Conservation (phyloP, 768 basidiomycete species). For the Russula brevipes region DNA sequence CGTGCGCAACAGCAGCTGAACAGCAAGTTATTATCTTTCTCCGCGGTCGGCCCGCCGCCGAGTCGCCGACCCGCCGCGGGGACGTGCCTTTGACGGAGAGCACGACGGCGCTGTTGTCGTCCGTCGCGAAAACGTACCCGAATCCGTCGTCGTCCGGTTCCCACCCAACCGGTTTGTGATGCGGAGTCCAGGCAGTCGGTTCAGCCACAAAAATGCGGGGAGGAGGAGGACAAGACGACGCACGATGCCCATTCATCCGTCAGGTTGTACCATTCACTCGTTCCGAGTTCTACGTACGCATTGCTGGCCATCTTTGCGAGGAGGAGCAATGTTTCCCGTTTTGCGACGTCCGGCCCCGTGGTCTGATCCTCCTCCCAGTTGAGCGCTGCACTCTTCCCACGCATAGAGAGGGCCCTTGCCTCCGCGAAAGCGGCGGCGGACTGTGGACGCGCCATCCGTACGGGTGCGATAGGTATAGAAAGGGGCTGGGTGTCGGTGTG, state of each 20-base stretch:
- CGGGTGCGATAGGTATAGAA: conserved; percentile 37
- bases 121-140: conserved; percentile 85
- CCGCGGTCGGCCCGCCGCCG: conserved; percentile 74
- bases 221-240: conserved; percentile 23
- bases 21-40: conserved; percentile 92
- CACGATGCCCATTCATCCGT: conserved; percentile 55
- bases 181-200: not conserved
- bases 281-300: conserved; percentile 55
- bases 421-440: conserved; percentile 36
- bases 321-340: conserved; percentile 63
- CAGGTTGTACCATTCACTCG: conserved; percentile 67
- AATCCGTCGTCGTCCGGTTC: conserved; percentile 81
- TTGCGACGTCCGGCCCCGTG: conserved; percentile 62
- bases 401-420: conserved; percentile 37
- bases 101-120: conserved; percentile 80
- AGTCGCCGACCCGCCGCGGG: conserved; percentile 60
- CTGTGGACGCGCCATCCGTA: conserved; percentile 44
- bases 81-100: conserved; percentile 94
- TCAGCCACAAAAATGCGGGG: not conserved
- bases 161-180: conserved; percentile 85
- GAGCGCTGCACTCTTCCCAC: conserved; percentile 38
- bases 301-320: conserved; percentile 90
- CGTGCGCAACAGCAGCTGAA: conserved; percentile 96
- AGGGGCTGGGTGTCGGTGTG: conserved; percentile 30
- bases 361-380: conserved; percentile 66